phyloP scores from a whole-genome alignment of 352 stramenopile species.

The Saprolegnia diclina region DNA sequence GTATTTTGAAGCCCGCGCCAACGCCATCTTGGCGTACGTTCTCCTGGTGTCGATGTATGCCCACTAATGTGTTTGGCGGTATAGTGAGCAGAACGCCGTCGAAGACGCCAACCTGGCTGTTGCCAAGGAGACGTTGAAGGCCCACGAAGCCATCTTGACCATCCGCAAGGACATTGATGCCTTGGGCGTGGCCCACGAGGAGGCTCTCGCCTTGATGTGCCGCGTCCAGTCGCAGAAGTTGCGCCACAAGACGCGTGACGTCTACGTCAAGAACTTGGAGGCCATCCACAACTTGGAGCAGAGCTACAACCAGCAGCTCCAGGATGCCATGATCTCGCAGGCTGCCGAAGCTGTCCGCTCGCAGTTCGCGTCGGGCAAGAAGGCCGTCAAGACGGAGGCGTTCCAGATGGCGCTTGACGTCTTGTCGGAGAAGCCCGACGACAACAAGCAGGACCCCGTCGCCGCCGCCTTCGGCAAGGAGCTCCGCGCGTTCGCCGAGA shows the following conservation, averaged over 20 bases:
- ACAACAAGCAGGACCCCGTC: slow-evolving; percentile 80
- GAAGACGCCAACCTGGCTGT: slow-evolving; percentile 79
- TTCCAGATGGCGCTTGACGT: slow-evolving; percentile 85
- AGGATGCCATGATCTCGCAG: slow-evolving; percentile 73
- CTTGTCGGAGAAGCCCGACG: slow-evolving; percentile 58
- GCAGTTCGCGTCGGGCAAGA: slow-evolving; percentile 72
- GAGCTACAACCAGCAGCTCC: slow-evolving; percentile 75
- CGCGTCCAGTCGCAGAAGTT: slow-evolving; percentile 80
- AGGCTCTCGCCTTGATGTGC: slow-evolving; percentile 75
- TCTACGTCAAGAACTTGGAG: slow-evolving; percentile 84
- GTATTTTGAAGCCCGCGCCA: slow-evolving; percentile 76
- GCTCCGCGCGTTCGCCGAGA: slow-evolving; percentile 63
- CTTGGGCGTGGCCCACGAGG: slow-evolving; percentile 75
- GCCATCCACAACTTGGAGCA: slow-evolving; percentile 76
- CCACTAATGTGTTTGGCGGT: not conserved
- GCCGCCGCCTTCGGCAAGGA: slow-evolving; percentile 79
- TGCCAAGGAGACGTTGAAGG: slow-evolving; percentile 76
- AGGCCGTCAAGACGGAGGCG: slow-evolving; percentile 74
- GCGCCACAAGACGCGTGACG: slow-evolving; percentile 82
- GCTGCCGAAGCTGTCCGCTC: slow-evolving; percentile 70
- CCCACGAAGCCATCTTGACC: slow-evolving; percentile 74
- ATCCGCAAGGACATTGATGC: slow-evolving; percentile 81
- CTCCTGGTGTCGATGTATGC: not conserved
- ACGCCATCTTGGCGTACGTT: slow-evolving; percentile 64
- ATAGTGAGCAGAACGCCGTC: slow-evolving; percentile 77